A percentile compares a stretch with the other conserved stretches of the same genome.
Conservation (phyloP, 2,329 filamentous ascomycete species). For the Fusarium solani-melongenae region DNA sequence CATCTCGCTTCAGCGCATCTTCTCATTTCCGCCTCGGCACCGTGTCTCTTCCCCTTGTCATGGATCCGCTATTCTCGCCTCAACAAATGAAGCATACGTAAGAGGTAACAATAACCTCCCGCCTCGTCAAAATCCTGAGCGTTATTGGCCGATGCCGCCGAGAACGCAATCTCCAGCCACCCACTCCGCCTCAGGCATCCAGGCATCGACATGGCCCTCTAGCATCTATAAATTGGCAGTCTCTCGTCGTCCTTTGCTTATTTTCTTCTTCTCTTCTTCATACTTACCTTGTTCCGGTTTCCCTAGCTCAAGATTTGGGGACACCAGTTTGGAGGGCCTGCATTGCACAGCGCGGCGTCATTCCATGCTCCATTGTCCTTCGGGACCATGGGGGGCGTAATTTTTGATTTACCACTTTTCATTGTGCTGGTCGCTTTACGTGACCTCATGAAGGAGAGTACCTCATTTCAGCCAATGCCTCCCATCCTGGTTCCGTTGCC, state of each 20-base stretch:
- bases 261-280: neutral
- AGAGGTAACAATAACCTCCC: neutral
- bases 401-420: constrained; percentile 60
- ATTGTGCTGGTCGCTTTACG: neutral
- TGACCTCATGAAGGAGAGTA: neutral
- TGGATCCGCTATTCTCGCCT: neutral
- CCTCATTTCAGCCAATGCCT: too few relatives aligned
- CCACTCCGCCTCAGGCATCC: neutral
- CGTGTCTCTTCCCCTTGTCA: neutral
- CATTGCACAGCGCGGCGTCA: constrained; percentile 67
- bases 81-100: neutral
- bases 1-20: neutral
- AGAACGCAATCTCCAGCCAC: neutral
- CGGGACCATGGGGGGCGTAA: constrained; percentile 62
- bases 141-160: neutral
- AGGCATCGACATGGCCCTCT: neutral
- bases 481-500: too few relatives aligned
- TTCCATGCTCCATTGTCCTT: constrained; percentile 62
- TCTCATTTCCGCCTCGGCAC: neutral
- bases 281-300: neutral
- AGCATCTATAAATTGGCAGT: neutral
- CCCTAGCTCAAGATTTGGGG: neutral
- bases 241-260: neutral
- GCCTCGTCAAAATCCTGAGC: neutral
- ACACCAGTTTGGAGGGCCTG: constrained; percentile 55